A percentile compares a stretch with the other conserved stretches of the same genome.
These are phyloP conservation scores for Oryza brachyantha DNA, from an alignment of 176 grass and related monocot genomes.

Conservation along the genomic window DNA sequence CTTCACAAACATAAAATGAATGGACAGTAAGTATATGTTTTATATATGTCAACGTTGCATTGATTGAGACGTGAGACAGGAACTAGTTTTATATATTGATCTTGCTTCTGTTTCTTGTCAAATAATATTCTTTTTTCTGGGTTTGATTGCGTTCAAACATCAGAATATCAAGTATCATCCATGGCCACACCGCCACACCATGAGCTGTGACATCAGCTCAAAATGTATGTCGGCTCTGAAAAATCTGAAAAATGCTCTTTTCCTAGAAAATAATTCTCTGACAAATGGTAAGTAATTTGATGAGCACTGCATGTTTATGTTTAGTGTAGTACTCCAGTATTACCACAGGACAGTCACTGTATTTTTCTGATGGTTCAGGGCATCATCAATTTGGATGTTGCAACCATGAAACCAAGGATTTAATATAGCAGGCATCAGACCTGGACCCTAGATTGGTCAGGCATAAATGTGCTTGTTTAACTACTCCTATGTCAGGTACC, in stretches of 20 bases:
- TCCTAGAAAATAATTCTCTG: not conserved
- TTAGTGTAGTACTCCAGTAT: not conserved
- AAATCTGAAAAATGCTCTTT: not conserved
- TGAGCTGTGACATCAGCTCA: not conserved
- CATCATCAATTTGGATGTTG: conserved; percentile 20
- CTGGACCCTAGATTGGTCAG: not conserved
- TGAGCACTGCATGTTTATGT: too few relatives aligned
- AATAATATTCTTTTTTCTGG: not conserved
- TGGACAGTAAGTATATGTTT: conserved; percentile 11
- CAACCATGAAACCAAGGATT: not conserved
- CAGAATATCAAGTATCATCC: not conserved
- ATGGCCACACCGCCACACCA: not conserved
- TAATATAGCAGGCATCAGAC: not conserved
- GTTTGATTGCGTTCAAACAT: not conserved
- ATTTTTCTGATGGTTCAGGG: not conserved
- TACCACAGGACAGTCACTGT: not conserved
- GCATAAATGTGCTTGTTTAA: conserved; percentile 13
- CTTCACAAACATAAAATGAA: conserved; percentile 38
- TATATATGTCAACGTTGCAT: not conserved
- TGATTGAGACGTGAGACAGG: not conserved
- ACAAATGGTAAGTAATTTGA: too few relatives aligned
- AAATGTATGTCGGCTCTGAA: not conserved
- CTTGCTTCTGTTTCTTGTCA: not conserved
- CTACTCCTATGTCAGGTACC: not conserved
- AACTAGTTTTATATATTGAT: not conserved